Evolutionary conservation across 2,329 filamentous ascomycete genomes (phyloP).

Genomic region (Alternaria burnsii): DNA sequence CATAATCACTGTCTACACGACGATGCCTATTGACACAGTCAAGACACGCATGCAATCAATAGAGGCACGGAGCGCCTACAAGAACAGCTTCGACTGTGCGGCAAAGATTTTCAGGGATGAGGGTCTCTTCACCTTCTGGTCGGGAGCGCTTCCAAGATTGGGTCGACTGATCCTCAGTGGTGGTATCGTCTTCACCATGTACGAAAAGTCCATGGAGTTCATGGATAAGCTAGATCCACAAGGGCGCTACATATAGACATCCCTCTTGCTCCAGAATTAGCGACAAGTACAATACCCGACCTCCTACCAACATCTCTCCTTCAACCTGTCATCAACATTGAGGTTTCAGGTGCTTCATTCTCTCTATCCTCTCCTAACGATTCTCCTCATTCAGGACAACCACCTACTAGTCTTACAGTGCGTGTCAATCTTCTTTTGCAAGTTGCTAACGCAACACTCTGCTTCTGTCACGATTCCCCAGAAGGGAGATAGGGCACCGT

Average conservation of each 20-base stretch:
- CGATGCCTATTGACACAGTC: conserved; percentile 84
- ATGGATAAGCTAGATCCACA: conserved; percentile 84
- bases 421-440: background rate
- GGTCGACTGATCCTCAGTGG: conserved; percentile 88
- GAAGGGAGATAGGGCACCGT: too few relatives aligned
- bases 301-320: background rate
- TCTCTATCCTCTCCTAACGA: background rate
- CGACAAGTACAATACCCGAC: background rate
- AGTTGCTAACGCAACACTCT: too few relatives aligned
- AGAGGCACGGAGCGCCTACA: conserved; percentile 81
- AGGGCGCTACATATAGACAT: conserved; percentile 74
- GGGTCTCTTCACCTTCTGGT: conserved; percentile 91
- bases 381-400: background rate
- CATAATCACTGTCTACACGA: conserved; percentile 81
- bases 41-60: conserved; percentile 98
- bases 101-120: conserved; percentile 86
- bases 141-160: conserved; percentile 85
- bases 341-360: background rate
- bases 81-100: conserved; percentile 86
- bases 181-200: conserved; percentile 97
- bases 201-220: conserved; percentile 94
- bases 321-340: background rate
- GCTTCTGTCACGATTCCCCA: too few relatives aligned
- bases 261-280: background rate
- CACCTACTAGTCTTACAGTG: background rate